Conservation (phyloP, 768 basidiomycete species). For the Suillus ampliporus region DNA sequence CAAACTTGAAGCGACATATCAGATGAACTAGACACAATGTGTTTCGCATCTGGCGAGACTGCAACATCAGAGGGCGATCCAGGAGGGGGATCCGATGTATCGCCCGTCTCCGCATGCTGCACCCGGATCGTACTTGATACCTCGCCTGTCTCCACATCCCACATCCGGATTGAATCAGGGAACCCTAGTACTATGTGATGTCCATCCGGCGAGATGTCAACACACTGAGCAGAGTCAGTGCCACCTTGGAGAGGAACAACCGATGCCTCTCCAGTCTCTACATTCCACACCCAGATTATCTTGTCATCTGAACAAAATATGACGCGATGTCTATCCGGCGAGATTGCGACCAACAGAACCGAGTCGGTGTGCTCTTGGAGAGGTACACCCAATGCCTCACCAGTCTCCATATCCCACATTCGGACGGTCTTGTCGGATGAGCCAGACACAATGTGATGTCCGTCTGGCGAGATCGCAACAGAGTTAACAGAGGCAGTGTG, state of each 20-base stretch:
- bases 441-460: constrained; percentile 33
- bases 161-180: not conserved
- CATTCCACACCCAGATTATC: constrained; percentile 17
- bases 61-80: constrained; percentile 15
- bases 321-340: not conserved
- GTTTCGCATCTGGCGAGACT: constrained; percentile 33
- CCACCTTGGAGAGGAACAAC: not conserved
- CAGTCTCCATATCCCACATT: constrained; percentile 13
- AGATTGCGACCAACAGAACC: constrained; percentile 1
- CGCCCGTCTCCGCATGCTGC: too few relatives aligned
- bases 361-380: constrained; percentile 9
- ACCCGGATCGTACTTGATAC: too few relatives aligned
- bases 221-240: not conserved
- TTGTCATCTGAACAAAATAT: not conserved
- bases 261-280: not conserved
- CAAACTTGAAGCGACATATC: not conserved
- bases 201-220: constrained; percentile 11
- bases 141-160: constrained; percentile 1
- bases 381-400: constrained; percentile 22
- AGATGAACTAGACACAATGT: constrained; percentile 28
- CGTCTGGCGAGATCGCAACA: constrained; percentile 33
- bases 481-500: constrained; percentile 8
- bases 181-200: not conserved
- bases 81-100: not conserved
- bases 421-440: not conserved